phyloP scores from a whole-genome alignment of 2,329 filamentous ascomycete species.

The Paecilomyces niveus region DNA sequence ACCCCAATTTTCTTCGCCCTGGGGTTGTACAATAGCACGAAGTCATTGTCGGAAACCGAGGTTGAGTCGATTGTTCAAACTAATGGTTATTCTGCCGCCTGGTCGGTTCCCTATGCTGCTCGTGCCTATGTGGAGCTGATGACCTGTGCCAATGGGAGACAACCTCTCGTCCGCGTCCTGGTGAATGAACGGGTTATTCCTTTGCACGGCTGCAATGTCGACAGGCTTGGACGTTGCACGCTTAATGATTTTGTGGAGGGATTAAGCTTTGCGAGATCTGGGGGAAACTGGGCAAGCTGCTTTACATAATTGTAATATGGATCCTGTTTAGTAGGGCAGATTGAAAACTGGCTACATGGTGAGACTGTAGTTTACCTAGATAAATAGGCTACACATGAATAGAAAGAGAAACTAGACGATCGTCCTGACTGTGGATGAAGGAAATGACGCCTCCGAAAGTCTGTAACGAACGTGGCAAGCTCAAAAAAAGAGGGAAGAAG shows the following conservation, averaged over 20 bases:
- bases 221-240: conserved; percentile 63
- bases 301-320: conserved; percentile 6
- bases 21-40: conserved; percentile 65
- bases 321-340: neutral
- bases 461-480: too few relatives aligned
- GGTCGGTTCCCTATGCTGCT: conserved; percentile 74
- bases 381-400: too few relatives aligned
- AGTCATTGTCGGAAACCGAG: conserved; percentile 45
- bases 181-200: conserved; percentile 78
- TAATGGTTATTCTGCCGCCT: conserved; percentile 66
- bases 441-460: too few relatives aligned
- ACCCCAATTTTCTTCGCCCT: conserved; percentile 67
- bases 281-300: conserved; percentile 69
- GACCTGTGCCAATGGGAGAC: conserved; percentile 48
- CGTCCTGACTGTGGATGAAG: too few relatives aligned
- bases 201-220: conserved; percentile 62
- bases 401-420: too few relatives aligned
- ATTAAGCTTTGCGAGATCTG: conserved; percentile 62
- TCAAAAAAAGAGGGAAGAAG: too few relatives aligned
- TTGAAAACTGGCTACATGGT: too few relatives aligned
- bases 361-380: too few relatives aligned
- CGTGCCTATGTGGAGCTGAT: conserved; percentile 86
- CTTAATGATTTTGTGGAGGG: conserved; percentile 66
- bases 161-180: conserved; percentile 71
- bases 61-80: conserved; percentile 45